These are phyloP conservation scores for Prunus kanzakura DNA, from an alignment of 306 rosid species.

Conservation along the genomic window DNA sequence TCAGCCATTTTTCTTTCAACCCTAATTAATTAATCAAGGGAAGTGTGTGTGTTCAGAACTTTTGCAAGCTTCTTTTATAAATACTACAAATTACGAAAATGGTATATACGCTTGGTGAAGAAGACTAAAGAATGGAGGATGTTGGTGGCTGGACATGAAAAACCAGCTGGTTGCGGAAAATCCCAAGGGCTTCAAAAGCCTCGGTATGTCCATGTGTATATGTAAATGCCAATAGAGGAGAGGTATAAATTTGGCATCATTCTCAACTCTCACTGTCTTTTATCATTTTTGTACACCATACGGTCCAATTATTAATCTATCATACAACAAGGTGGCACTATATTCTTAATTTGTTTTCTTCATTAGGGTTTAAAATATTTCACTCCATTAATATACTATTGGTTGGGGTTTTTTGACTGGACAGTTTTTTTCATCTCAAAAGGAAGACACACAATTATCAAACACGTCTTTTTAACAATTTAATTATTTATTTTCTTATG, in stretches of 20 bases:
- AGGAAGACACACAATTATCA: too few relatives aligned
- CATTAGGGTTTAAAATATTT: too few relatives aligned
- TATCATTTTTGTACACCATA: not conserved
- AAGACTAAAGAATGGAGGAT: too few relatives aligned
- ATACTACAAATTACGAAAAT: too few relatives aligned
- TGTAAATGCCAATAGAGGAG: not conserved
- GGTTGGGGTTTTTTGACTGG: too few relatives aligned
- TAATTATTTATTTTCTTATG: too few relatives aligned
- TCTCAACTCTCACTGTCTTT: not conserved
- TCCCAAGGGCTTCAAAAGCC: not conserved
- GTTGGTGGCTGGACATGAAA: not conserved
- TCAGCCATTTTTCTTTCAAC: constrained; percentile 7
- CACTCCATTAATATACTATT: too few relatives aligned
- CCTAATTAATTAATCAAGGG: not conserved
- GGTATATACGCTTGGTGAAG: not conserved
- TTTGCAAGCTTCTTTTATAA: not conserved
- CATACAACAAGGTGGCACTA: not conserved
- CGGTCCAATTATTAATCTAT: not conserved
- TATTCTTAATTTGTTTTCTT: not conserved
- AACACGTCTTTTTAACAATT: too few relatives aligned
- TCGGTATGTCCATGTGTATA: not conserved
- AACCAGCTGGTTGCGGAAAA: not conserved
- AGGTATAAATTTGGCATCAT: not conserved
- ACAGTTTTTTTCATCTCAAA: too few relatives aligned
- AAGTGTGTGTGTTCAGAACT: not conserved